Conservation (phyloP, 768 basidiomycete genomes). For the Leucocoprinus birnbaumii region DNA sequence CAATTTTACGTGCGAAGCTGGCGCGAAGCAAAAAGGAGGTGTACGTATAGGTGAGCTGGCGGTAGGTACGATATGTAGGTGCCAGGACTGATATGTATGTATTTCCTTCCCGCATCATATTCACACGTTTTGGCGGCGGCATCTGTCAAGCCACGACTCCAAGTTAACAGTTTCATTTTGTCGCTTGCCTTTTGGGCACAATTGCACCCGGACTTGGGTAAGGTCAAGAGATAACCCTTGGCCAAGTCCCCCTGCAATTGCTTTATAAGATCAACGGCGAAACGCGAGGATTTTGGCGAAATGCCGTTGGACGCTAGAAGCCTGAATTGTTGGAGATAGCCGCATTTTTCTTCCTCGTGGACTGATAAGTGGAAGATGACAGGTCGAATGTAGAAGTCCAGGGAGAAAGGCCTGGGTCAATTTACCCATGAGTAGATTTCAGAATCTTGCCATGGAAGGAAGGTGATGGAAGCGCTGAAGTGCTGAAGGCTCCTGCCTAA, state of each 20-base stretch:
- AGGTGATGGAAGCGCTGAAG: no score
- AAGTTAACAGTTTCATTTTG: conserved; percentile 2
- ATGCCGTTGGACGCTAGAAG: conserved; percentile 2
- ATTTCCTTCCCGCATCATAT: not conserved
- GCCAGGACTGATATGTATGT: not conserved
- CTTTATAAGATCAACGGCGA: not conserved
- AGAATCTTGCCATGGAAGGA: not conserved
- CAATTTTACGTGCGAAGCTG: conserved; percentile 8
- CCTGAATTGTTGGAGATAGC: not conserved
- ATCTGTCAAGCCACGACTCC: conserved; percentile 5
- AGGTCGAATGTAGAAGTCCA: not conserved
- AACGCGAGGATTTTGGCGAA: not conserved
- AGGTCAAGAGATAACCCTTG: not conserved
- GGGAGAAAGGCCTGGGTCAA: not conserved
- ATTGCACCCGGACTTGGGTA: conserved; percentile 5
- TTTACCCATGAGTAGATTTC: not conserved
- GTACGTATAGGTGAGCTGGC: conserved; percentile 5
- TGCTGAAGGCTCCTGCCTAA: no score
- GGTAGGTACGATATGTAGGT: no score
- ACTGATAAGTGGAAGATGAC: not conserved
- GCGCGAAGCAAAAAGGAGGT: conserved; percentile 1
- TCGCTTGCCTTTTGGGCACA: not conserved
- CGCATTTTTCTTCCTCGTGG: not conserved
- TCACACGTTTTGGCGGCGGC: conserved; percentile 9
- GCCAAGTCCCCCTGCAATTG: not conserved